phyloP scores from a whole-genome alignment of 805 yeast species.

The Lipomyces spencermartinsiae region DNA sequence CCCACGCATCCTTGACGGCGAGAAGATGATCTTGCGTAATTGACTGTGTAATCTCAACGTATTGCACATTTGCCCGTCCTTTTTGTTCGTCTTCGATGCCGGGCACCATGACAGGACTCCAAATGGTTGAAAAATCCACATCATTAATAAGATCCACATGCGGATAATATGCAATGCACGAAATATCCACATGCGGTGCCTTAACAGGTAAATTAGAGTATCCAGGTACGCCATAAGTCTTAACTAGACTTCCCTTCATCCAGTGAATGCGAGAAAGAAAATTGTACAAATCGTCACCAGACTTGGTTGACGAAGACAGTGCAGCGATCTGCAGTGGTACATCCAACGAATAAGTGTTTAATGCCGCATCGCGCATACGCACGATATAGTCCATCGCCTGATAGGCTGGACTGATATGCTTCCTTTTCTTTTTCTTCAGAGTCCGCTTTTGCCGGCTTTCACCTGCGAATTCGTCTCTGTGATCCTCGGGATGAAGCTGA shows the following conservation, averaged over 20 bases:
- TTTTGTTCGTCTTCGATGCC: background rate
- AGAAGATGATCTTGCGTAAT: slow-evolving; percentile 11
- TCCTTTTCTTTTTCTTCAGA: background rate
- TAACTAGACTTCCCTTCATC: background rate
- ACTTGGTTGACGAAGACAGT: slow-evolving; percentile 21
- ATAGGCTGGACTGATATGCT: background rate
- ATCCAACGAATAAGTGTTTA: slow-evolving; percentile 21
- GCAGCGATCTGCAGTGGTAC: slow-evolving; percentile 13
- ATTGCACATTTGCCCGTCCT: background rate
- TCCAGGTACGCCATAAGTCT: slow-evolving; percentile 13
- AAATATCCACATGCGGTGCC: background rate
- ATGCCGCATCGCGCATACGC: slow-evolving; percentile 8
- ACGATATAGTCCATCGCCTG: slow-evolving; percentile 22
- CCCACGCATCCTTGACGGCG: slow-evolving; percentile 8
- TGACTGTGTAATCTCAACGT: slow-evolving; percentile 10
- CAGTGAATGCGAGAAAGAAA: background rate
- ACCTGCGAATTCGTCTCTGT: background rate
- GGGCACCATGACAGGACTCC: background rate
- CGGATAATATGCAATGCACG: slow-evolving; percentile 1
- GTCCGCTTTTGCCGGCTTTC: background rate
- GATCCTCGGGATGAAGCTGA: slow-evolving; percentile 22
- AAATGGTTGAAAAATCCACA: background rate
- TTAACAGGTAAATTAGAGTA: slow-evolving; percentile 1
- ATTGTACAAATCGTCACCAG: slow-evolving; percentile 12
- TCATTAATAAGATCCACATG: background rate